These are phyloP conservation scores for Phellinidium pouzarii DNA, from an alignment of 1,284 basidiomycete genomes.

Conservation along the genomic window DNA sequence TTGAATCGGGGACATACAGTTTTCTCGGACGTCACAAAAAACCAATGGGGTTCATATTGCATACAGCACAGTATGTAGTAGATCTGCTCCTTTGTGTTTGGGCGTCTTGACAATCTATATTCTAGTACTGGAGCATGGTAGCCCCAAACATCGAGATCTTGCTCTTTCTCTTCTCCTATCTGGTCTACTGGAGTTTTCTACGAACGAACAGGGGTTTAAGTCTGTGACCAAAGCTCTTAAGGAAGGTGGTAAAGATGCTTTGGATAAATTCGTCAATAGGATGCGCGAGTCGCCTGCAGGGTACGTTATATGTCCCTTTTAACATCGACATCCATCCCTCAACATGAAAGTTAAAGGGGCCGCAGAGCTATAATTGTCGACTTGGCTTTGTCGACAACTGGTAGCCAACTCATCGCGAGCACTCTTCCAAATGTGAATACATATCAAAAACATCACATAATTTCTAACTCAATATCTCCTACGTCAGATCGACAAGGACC, in stretches of 20 bases:
- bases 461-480: background rate
- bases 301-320: constrained; percentile 30
- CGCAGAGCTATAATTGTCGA: constrained; percentile 78
- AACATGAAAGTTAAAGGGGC: constrained; percentile 47
- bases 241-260: constrained; percentile 67
- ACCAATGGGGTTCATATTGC: constrained; percentile 81
- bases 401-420: constrained; percentile 74
- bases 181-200: constrained; percentile 68
- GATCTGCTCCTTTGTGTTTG: background rate
- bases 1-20: constrained; percentile 60
- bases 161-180: constrained; percentile 66
- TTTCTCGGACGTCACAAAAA: constrained; percentile 74
- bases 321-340: constrained; percentile 13
- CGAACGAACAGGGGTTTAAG: constrained; percentile 76
- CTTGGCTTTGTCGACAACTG: constrained; percentile 71
- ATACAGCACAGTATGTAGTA: constrained; percentile 65
- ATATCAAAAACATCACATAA: background rate
- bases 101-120: constrained; percentile 5
- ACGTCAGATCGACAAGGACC: constrained; percentile 69
- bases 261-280: constrained; percentile 63
- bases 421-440: constrained; percentile 60
- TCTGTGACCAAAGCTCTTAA: constrained; percentile 78
- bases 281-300: constrained; percentile 79
- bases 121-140: constrained; percentile 73
- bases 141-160: constrained; percentile 60